Percentiles rank a stretch among this genome's conserved stretches.
Conservation (phyloP, 1,284 basidiomycete species). For the Austroboletus novae-zelandiae region DNA sequence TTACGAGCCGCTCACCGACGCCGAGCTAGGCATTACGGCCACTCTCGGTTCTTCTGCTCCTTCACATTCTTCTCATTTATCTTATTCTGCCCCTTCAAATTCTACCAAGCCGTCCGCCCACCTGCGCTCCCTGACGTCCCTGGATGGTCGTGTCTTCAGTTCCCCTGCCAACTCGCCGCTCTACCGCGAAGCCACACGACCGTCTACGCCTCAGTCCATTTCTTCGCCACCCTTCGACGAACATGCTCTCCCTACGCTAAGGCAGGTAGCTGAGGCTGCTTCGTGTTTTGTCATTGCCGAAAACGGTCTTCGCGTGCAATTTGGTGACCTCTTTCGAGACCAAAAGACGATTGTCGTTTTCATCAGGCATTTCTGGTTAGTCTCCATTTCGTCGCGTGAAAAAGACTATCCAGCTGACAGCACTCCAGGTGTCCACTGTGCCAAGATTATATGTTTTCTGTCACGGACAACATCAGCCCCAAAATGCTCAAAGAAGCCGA, state of each 20-base stretch:
- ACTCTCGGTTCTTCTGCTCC: conserved; percentile 9
- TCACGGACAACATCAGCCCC: conserved; percentile 51
- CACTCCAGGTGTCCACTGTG: conserved; percentile 64
- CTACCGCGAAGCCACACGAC: conserved; percentile 10
- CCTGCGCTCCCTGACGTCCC: conserved; percentile 25
- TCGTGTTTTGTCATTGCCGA: conserved; percentile 64
- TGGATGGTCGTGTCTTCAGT: conserved; percentile 14
- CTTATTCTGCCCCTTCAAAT: conserved; percentile 9
- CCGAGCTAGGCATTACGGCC: conserved; percentile 22
- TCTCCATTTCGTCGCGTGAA: conserved; percentile 4
- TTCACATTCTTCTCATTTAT: conserved; percentile 18
- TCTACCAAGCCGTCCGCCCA: conserved; percentile 13
- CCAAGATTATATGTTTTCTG: conserved; percentile 80
- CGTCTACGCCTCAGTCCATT: conserved; percentile 15
- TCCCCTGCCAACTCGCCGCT: background rate
- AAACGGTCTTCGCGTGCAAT: conserved; percentile 62
- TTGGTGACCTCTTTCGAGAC: conserved; percentile 69
- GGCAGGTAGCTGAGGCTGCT: conserved; percentile 60
- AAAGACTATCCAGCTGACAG: conserved; percentile 10
- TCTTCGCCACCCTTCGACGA: conserved; percentile 26
- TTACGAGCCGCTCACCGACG: conserved; percentile 30
- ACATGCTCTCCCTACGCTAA: conserved; percentile 39
- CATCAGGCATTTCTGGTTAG: conserved; percentile 60
- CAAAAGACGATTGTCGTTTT: conserved; percentile 73
- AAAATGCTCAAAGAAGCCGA: conserved; percentile 53